Evolutionary conservation across 176 grass and related monocot species (phyloP), one percentile per base, ranked within the genome.

Genomic region (Canna indica): DNA sequence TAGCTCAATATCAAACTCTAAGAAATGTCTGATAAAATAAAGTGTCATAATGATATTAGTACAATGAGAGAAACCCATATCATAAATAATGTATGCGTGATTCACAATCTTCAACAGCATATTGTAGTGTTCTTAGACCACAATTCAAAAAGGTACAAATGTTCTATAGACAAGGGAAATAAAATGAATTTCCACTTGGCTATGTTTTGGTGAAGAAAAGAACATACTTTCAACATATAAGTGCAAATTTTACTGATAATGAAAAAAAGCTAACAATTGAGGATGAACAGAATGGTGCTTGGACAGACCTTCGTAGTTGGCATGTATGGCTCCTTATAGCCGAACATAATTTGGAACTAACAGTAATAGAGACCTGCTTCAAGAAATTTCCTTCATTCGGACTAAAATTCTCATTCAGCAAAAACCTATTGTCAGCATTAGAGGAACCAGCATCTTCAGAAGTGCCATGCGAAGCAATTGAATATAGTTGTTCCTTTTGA

Each of bases 321-420:
- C 20, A 70, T 72, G 88, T 79, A 16, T 96, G 91, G 69, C 65
- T 80, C 47, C 78, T 88, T 82, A 91, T 86, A 32, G 85, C 91
- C 62, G 83, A 96, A 66, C 91, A 96, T 17, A 96, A 73, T 64
- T 91, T 91, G 15, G 91, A 75, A 70, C 88, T 91, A 46, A 96
- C 91, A 59, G 91, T 96, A 59, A 96, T 76, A 88, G 91, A 91
- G 68, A 96, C 67, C 84, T 96, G 91, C 73, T 80, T 91, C 1
- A 91, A 17, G 70, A 82, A 76, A 72, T 30, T 60, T 38, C 57
- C 74, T 73, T 59, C 1, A 12, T 22, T 64, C 36, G 5, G 9
- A 8, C 26, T 29, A 33, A 63, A 33, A 7, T 82, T 68, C 29
- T 84, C 31, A 34, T 41, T 38, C 20, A 18, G 1, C 45, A 68